A percentile compares a stretch with the other conserved stretches of the same genome.
Conservation (phyloP, 495 filamentous ascomycete species). For the Trichoderma reesei region DNA sequence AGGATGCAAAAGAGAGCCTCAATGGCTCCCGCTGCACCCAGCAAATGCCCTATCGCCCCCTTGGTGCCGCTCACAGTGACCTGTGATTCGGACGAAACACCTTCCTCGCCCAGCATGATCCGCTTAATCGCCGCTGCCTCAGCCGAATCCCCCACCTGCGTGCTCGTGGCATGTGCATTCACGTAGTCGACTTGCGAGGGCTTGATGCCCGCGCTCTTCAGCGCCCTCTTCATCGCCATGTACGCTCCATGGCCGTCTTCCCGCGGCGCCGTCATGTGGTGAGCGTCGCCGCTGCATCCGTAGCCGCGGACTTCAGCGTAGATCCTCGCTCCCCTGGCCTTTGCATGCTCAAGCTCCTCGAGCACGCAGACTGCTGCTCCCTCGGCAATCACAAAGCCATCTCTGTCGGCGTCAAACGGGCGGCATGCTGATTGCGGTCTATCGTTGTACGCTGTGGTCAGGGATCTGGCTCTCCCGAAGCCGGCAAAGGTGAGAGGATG, state of each 20-base stretch:
- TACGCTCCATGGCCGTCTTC: constrained; percentile 71
- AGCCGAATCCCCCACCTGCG: constrained; percentile 72
- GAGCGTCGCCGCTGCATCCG: constrained; percentile 75
- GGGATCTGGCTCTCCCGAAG: constrained; percentile 76
- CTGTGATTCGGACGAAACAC: constrained; percentile 47
- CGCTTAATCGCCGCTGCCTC: constrained; percentile 77
- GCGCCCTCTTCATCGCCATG: constrained; percentile 74
- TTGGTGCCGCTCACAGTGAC: constrained; percentile 90
- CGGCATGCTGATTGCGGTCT: constrained; percentile 63
- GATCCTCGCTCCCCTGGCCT: constrained; percentile 63
- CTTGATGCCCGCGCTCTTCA: constrained; percentile 59
- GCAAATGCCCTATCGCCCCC: constrained; percentile 82
- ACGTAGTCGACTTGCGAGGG: constrained; percentile 77
- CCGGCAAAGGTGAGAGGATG: constrained; percentile 88
- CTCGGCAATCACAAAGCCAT: constrained; percentile 88
- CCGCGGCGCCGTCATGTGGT: constrained; percentile 85
- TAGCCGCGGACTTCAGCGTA: constrained; percentile 89
- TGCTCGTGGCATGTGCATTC: constrained; percentile 92
- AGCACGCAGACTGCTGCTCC: constrained; percentile 81
- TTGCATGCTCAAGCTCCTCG: constrained; percentile 86
- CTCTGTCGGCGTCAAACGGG: constrained; percentile 75
- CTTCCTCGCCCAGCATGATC: constrained; percentile 65
- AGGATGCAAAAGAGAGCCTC: constrained; percentile 79
- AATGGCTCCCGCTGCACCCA: constrained; percentile 82
- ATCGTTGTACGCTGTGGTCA: constrained; percentile 73